phyloP scores from a whole-genome alignment of 352 stramenopile species.

The Globisporangium emineosum region DNA sequence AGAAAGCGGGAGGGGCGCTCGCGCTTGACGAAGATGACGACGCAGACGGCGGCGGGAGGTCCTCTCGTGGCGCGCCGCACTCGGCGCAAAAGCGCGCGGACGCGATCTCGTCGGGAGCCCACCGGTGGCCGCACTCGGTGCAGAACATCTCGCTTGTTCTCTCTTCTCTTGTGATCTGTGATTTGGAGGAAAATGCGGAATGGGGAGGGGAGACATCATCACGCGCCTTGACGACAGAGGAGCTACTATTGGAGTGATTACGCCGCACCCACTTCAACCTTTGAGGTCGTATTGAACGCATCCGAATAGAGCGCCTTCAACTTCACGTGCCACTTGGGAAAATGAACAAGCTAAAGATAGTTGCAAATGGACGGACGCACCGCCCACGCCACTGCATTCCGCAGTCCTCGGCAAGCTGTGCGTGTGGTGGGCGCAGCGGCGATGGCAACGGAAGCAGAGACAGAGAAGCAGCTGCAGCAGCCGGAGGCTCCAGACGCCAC shows the following conservation, averaged over 20 bases:
- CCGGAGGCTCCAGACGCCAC: not conserved
- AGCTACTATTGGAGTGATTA: not conserved
- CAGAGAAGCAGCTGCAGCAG: not conserved
- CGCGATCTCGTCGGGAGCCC: slow-evolving; percentile 77
- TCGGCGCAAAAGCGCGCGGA: slow-evolving; percentile 81
- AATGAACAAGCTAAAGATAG: not conserved
- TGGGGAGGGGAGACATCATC: not conserved
- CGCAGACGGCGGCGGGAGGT: slow-evolving; percentile 25
- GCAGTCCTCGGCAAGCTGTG: not conserved
- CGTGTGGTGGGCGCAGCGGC: not conserved
- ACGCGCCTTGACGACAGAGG: not conserved
- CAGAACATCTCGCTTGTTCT: slow-evolving; percentile 61
- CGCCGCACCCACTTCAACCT: not conserved
- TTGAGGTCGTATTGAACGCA: not conserved
- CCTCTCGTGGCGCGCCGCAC: slow-evolving; percentile 68
- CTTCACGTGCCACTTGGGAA: not conserved
- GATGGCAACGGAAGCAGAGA: not conserved
- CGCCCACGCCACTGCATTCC: not conserved
- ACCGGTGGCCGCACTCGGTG: slow-evolving; percentile 76
- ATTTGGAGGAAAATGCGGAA: not conserved
- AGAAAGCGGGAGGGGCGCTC: not conserved
- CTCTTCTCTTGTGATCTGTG: not conserved
- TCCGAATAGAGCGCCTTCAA: not conserved
- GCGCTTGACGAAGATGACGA: not conserved
- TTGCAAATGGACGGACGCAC: not conserved